Evolutionary conservation across 495 filamentous ascomycete species (phyloP).

Genomic region (Cudoniella acicularis): DNA sequence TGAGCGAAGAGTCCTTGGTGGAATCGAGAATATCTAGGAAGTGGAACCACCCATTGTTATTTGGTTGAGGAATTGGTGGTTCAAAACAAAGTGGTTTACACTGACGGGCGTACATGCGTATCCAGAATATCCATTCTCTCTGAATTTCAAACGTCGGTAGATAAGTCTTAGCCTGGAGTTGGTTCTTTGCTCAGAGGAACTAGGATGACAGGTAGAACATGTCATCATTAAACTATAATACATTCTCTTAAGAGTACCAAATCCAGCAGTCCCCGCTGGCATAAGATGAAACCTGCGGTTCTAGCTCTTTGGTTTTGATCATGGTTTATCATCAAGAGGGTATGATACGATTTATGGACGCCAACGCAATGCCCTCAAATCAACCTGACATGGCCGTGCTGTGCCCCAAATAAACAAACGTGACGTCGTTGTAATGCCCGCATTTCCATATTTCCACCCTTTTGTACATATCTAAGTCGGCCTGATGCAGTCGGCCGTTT

Average conservation of each 20-base stretch:
- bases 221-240: slow-evolving; percentile 19
- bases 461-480: background rate
- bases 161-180: background rate
- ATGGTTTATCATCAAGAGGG: slow-evolving; percentile 14
- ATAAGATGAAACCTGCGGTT: background rate
- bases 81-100: background rate
- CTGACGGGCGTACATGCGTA: background rate
- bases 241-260: background rate
- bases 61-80: background rate
- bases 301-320: background rate
- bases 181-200: background rate
- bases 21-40: slow-evolving; percentile 21
- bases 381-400: background rate
- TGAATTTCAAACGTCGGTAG: background rate
- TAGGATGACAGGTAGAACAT: background rate
- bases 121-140: background rate
- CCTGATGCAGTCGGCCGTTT: background rate
- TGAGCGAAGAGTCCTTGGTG: slow-evolving; percentile 16
- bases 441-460: background rate
- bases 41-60: background rate
- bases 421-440: slow-evolving; percentile 13
- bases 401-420: slow-evolving; percentile 8
- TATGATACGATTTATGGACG: slow-evolving; percentile 23
- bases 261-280: background rate
- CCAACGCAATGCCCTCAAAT: slow-evolving; percentile 22